A percentile compares a stretch with the other conserved stretches of the same genome.
Conservation (phyloP, 2,329 filamentous ascomycete genomes). For the Fusarium cyanostomum region DNA sequence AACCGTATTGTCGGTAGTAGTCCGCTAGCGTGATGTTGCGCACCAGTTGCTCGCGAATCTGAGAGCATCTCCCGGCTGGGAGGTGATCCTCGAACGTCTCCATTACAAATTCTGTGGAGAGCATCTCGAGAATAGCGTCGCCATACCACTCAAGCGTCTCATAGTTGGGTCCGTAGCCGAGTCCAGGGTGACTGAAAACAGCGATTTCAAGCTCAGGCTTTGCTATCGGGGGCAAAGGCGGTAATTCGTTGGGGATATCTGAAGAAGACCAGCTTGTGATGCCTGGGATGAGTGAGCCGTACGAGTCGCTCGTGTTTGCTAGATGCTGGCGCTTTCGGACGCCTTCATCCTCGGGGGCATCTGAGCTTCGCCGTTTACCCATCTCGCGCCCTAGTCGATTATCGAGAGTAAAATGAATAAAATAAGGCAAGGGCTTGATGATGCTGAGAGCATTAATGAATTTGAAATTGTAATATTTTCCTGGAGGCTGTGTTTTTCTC, state of each 20-base stretch:
- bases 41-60: slow-evolving; percentile 80
- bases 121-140: slow-evolving; percentile 84
- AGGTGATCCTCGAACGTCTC: slow-evolving; percentile 70
- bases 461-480: background rate
- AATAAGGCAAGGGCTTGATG: background rate
- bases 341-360: slow-evolving; percentile 1
- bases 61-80: slow-evolving; percentile 74
- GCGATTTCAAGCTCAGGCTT: slow-evolving; percentile 68
- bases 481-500: no score
- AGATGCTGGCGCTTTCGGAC: slow-evolving; percentile 34
- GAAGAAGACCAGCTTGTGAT: slow-evolving; percentile 56
- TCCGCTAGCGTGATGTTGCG: slow-evolving; percentile 80
- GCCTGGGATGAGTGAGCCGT: slow-evolving; percentile 19
- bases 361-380: slow-evolving; percentile 23
- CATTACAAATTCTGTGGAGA: slow-evolving; percentile 79
- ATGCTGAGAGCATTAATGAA: background rate
- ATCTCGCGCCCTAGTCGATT: slow-evolving; percentile 2
- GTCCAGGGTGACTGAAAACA: slow-evolving; percentile 73
- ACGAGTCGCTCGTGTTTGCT: background rate
- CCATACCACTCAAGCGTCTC: slow-evolving; percentile 90
- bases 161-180: slow-evolving; percentile 60
- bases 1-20: slow-evolving; percentile 75
- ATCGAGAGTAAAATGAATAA: background rate
- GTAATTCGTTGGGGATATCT: slow-evolving; percentile 59
- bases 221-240: slow-evolving; percentile 68